phyloP scores from a whole-genome alignment of 179 eudicot genomes.

The Camellia oleifera region DNA sequence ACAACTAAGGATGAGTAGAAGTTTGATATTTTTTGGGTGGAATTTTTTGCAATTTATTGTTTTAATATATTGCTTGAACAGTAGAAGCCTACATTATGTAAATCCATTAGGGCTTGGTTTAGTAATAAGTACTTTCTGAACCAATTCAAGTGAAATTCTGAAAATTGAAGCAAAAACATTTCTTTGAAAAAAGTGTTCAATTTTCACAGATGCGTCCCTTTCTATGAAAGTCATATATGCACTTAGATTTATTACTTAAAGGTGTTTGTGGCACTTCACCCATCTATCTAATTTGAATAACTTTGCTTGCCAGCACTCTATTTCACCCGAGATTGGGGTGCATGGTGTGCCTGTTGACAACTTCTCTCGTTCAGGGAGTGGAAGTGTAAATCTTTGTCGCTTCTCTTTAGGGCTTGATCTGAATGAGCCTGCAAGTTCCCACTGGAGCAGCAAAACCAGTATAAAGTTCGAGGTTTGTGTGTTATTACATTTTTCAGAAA shows the following conservation, averaged over 20 bases:
- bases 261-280: neutral
- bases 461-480: constrained; percentile 68
- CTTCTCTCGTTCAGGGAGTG: constrained; percentile 79
- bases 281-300: neutral
- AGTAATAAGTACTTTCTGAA: neutral
- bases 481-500: constrained; percentile 1
- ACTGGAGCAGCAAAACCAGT: constrained; percentile 90
- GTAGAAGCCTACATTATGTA: neutral
- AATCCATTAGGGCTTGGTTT: neutral
- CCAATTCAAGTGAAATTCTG: neutral
- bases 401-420: constrained; percentile 71
- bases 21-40: constrained; percentile 6
- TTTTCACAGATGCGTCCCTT: neutral
- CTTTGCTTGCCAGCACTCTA: constrained; percentile 59
- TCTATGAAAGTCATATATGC: neutral
- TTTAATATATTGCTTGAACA: neutral
- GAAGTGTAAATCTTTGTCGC: constrained; percentile 88
- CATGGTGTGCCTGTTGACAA: constrained; percentile 81
- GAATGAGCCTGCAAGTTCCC: constrained; percentile 80
- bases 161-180: neutral
- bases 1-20: neutral
- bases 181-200: too few relatives aligned
- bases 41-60: neutral
- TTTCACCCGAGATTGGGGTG: constrained; percentile 87
- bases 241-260: neutral